A percentile compares a stretch with the other conserved stretches of the same genome.
phyloP scores from a whole-genome alignment of 768 basidiomycete species.

The Lentinula guzmanii region DNA sequence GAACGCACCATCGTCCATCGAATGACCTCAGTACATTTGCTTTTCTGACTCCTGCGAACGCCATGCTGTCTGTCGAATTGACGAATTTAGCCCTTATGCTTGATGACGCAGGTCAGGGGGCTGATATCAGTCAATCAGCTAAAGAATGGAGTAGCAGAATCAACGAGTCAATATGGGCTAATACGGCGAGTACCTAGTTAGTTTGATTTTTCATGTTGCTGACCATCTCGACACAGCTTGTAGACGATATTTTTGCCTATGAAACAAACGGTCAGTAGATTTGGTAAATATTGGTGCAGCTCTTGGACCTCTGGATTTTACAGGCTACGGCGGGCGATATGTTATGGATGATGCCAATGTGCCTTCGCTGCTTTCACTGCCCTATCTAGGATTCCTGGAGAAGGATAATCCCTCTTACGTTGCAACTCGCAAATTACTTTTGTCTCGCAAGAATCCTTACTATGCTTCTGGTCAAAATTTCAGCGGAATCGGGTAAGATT shows the following conservation, averaged over 20 bases:
- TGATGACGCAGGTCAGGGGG: slow-evolving; percentile 38
- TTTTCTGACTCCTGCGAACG: slow-evolving; percentile 74
- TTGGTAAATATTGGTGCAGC: neutral
- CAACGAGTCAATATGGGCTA: slow-evolving; percentile 53
- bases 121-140: slow-evolving; percentile 49
- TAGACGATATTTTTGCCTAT: slow-evolving; percentile 66
- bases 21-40: slow-evolving; percentile 70
- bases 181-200: slow-evolving; percentile 34
- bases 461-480: slow-evolving; percentile 58
- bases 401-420: slow-evolving; percentile 52
- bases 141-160: slow-evolving; percentile 54
- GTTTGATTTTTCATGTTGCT: neutral
- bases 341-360: slow-evolving; percentile 88
- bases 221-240: slow-evolving; percentile 34
- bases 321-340: slow-evolving; percentile 64
- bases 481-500: slow-evolving; percentile 60
- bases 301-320: neutral
- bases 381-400: slow-evolving; percentile 73
- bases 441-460: slow-evolving; percentile 68
- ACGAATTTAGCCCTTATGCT: slow-evolving; percentile 54
- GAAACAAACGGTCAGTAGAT: slow-evolving; percentile 57
- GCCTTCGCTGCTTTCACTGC: slow-evolving; percentile 71
- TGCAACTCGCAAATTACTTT: slow-evolving; percentile 54
- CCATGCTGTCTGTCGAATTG: slow-evolving; percentile 76
- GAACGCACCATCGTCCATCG: slow-evolving; percentile 72